phyloP scores from a whole-genome alignment of 208 protist genomes.

The Wallacemonas sp. region DNA sequence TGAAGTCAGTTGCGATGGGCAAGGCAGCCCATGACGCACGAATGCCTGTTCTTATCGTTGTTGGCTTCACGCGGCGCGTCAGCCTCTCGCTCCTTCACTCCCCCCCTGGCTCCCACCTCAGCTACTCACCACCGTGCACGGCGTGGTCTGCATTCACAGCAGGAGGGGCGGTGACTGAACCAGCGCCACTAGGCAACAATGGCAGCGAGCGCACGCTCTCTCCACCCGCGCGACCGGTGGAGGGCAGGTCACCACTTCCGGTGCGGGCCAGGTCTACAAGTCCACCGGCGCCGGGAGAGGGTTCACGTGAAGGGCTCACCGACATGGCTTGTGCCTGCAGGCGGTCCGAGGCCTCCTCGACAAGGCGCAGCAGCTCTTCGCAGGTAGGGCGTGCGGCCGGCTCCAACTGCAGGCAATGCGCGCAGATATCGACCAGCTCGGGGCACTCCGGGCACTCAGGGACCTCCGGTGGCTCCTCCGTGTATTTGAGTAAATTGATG shows the following conservation, averaged over 20 bases:
- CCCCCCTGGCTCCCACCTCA: too few relatives aligned
- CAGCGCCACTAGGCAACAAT: background rate
- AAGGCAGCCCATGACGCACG: too few relatives aligned
- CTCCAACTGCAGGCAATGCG: slow-evolving; percentile 53
- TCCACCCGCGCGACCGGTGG: background rate
- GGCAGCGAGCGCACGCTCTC: background rate
- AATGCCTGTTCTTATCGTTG: too few relatives aligned
- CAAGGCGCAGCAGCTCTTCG: slow-evolving; percentile 62
- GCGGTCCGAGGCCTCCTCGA: slow-evolving; percentile 44
- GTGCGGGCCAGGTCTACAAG: background rate
- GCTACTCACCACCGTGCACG: too few relatives aligned
- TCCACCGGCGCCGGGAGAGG: background rate
- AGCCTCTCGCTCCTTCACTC: too few relatives aligned
- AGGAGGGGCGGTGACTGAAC: too few relatives aligned
- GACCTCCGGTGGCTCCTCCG: slow-evolving; percentile 75
- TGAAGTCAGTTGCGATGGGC: too few relatives aligned
- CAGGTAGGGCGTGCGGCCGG: slow-evolving; percentile 65
- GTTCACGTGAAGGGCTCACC: background rate
- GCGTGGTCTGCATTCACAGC: too few relatives aligned
- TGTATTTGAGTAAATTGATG: slow-evolving; percentile 82
- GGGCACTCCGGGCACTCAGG: slow-evolving; percentile 73
- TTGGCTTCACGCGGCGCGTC: too few relatives aligned
- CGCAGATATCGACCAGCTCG: slow-evolving; percentile 59
- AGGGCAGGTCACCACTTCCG: background rate
- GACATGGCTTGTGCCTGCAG: slow-evolving; percentile 29